These are phyloP conservation scores for Stevia rebaudiana DNA, from an alignment of 140 eudicot species.

Conservation along the genomic window DNA sequence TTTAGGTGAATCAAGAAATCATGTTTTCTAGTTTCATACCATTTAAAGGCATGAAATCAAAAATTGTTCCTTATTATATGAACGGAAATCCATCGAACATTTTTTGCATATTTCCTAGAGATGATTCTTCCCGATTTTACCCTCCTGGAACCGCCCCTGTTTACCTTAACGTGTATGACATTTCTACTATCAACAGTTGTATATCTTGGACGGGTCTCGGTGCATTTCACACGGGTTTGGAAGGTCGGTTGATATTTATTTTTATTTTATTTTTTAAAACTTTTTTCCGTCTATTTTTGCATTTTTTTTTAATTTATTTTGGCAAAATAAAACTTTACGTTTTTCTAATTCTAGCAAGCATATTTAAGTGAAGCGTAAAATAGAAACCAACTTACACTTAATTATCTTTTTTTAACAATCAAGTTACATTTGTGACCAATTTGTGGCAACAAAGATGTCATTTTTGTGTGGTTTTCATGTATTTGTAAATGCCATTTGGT, in stretches of 20 bases:
- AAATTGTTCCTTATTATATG: constrained; percentile 43
- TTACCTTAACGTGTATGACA: constrained; percentile 87
- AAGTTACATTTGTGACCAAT: background rate
- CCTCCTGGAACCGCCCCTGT: constrained; percentile 65
- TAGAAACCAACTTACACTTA: background rate
- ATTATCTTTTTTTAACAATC: background rate
- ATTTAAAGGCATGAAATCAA: constrained; percentile 49
- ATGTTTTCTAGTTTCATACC: constrained; percentile 39
- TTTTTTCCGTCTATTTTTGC: too few species aligned
- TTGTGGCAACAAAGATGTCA: background rate
- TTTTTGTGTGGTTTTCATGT: too few species aligned
- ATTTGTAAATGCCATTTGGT: background rate
- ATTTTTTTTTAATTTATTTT: too few species aligned
- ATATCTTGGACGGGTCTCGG: constrained; percentile 94
- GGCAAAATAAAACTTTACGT: too few species aligned
- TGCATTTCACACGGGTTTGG: constrained; percentile 80
- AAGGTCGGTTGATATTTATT: constrained; percentile 40
- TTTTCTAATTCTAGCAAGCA: background rate
- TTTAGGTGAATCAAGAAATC: constrained; percentile 19
- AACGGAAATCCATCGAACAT: constrained; percentile 45
- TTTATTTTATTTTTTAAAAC: too few species aligned
- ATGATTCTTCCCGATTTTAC: constrained; percentile 41
- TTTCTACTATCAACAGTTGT: constrained; percentile 61
- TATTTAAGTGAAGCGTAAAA: background rate
- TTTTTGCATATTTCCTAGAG: constrained; percentile 57